Percentiles rank a stretch among this genome's conserved stretches.
Conservation (phyloP, 2,329 filamentous ascomycete species). For the Pseudogymnoascus sp. region DNA sequence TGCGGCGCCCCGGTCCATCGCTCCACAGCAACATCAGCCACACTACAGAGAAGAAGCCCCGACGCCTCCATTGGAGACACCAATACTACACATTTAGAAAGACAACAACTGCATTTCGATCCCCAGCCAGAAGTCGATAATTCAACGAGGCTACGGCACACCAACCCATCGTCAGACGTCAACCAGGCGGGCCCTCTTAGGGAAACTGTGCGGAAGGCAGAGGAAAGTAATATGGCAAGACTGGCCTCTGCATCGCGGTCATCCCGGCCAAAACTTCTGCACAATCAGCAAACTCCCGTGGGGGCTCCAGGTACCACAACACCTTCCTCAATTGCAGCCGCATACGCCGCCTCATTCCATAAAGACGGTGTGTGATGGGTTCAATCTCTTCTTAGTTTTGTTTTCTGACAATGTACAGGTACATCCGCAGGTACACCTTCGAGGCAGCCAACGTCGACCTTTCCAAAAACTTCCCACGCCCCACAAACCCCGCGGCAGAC, state of each 20-base stretch:
- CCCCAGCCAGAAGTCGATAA: slow-evolving; percentile 9
- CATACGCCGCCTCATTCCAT: slow-evolving; percentile 1
- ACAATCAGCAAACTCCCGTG: neutral
- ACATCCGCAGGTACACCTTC: slow-evolving; percentile 22
- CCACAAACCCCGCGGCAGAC: slow-evolving; percentile 24
- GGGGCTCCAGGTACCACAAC: slow-evolving; percentile 18
- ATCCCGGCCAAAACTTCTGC: slow-evolving; percentile 19
- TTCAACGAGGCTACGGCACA: slow-evolving; percentile 10
- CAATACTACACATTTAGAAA: neutral
- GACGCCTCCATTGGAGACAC: neutral
- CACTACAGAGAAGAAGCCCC: neutral
- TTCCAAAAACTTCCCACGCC: slow-evolving; percentile 17
- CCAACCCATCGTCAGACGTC: slow-evolving; percentile 20
- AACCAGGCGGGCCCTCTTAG: slow-evolving; percentile 19
- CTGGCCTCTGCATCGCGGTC: slow-evolving; percentile 22
- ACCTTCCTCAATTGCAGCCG: slow-evolving; percentile 14
- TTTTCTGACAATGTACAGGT: neutral
- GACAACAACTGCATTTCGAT: slow-evolving; percentile 11
- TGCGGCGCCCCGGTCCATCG: neutral
- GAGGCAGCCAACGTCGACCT: slow-evolving; percentile 21
- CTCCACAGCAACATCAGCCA: neutral
- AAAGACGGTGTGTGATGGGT: neutral
- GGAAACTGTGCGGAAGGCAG: slow-evolving; percentile 12
- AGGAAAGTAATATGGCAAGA: slow-evolving; percentile 24
- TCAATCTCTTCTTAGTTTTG: neutral